Base-by-base conservation (phyloP, 495 filamentous ascomycete genomes). In the Rhizodiscina lignyota region DNA sequence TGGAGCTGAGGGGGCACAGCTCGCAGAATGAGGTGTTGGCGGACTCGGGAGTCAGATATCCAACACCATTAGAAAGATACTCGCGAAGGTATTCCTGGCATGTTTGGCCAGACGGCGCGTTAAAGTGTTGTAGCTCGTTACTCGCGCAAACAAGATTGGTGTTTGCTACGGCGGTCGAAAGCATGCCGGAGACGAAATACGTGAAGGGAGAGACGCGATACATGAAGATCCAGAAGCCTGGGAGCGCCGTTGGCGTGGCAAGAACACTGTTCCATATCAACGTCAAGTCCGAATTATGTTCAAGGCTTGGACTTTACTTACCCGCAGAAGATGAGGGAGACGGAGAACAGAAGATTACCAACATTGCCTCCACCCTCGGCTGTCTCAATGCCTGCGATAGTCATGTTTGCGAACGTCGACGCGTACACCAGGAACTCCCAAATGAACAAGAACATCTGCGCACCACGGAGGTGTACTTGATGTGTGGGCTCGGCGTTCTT, bases 371-470 rank as follows among this genome's bases (percentile, higher is more conserved):
- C 75, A 2, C 69, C 66, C 47, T 75, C 70, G 5, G 73, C 74
- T 36, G 68, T 60, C 24, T 73, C 65, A 30, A 78, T 64, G 30
- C 64, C 70, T 17, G 72, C 67, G 43, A 79, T 74, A 23, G 68
- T 61, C 70, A 77, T 71, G 54, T 77, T 64, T 0, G 73, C 59
- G 42, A 79, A 80, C 16, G 74, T 73, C 10, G 59, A 68, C 30
- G 69, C 68, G 54, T 59, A 59, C 8, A 58, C 32, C 1, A 54
- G 62, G 55, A 74, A 73, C 34, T 59, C 43, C 41, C 59, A 56
- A 38, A 68, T 52, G 36, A 73, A 59, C 4, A 78, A 57, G 45
- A 71, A 68, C 50, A 79, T 72, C 4, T 74, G 54, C 0, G 59
- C 71, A 21, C 69, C 69, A 13, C 72, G 65, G 30, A 65, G 57